Conservation (phyloP, 2,329 filamentous ascomycete species). For the Epichloe elymi region DNA sequence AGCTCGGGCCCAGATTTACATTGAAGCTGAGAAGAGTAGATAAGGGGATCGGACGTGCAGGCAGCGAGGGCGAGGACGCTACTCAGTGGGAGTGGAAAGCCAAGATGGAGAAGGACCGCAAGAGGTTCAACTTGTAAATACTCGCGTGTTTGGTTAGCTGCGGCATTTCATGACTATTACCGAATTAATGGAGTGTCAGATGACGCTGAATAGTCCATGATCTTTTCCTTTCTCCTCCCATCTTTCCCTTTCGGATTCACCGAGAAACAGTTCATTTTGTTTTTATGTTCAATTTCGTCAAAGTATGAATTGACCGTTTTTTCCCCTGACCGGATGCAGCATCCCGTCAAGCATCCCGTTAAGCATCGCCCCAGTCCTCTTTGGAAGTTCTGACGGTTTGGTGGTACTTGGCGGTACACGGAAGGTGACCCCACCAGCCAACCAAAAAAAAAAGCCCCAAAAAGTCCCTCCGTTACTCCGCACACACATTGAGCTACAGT, state of each 20-base stretch:
- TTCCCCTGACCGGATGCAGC: too few species aligned
- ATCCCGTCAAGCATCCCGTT: too few species aligned
- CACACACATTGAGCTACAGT: too few species aligned
- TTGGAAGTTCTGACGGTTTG: neutral
- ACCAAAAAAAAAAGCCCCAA: neutral
- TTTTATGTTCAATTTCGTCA: too few species aligned
- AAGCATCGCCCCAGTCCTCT: too few species aligned
- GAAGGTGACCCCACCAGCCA: neutral
- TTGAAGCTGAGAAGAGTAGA: conserved; percentile 85
- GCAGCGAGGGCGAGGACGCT: conserved; percentile 56
- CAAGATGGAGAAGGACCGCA: conserved; percentile 85
- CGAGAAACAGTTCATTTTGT: too few species aligned
- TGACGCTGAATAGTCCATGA: neutral
- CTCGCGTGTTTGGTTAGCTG: too few species aligned
- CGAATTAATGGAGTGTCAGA: neutral
- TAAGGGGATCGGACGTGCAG: conserved; percentile 64
- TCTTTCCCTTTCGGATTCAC: too few species aligned
- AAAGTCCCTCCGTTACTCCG: neutral
- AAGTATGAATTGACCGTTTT: too few species aligned
- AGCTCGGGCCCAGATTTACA: conserved; percentile 62
- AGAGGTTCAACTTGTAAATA: conserved; percentile 71
- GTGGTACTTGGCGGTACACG: neutral
- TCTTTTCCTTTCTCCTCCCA: too few species aligned
- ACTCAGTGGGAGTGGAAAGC: conserved; percentile 96
- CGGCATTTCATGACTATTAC: too few species aligned